Conservation (phyloP, 495 filamentous ascomycete genomes). For the Symbiotaphrina buchneri region DNA sequence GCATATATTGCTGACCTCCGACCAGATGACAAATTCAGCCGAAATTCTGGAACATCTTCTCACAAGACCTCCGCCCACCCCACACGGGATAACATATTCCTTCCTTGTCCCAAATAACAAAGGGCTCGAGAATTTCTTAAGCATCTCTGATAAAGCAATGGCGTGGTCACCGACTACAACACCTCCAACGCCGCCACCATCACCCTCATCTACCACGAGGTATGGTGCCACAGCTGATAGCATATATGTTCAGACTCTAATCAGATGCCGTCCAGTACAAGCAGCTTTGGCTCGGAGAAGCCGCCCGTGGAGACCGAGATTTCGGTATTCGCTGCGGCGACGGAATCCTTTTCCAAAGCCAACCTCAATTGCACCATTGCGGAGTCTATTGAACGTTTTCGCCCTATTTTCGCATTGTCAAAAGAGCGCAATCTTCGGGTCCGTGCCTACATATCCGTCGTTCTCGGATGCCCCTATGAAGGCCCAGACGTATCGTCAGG, state of each 20-base stretch:
- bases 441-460: slow-evolving; percentile 86
- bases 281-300: slow-evolving; percentile 1
- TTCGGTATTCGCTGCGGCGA: slow-evolving; percentile 81
- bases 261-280: slow-evolving; percentile 13
- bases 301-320: slow-evolving; percentile 35
- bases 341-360: slow-evolving; percentile 70
- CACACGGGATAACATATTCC: slow-evolving; percentile 58
- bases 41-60: slow-evolving; percentile 62
- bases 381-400: slow-evolving; percentile 56
- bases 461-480: slow-evolving; percentile 86
- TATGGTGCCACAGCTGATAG: slow-evolving; percentile 17
- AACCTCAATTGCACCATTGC: slow-evolving; percentile 84
- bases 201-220: slow-evolving; percentile 4
- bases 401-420: slow-evolving; percentile 49
- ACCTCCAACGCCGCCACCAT: slow-evolving; percentile 12
- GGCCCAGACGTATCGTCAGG: slow-evolving; percentile 60
- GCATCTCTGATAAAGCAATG: slow-evolving; percentile 11
- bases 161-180: slow-evolving; percentile 13
- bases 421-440: slow-evolving; percentile 51
- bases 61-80: slow-evolving; percentile 28
- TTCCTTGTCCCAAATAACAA: slow-evolving; percentile 82
- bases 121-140: slow-evolving; percentile 42
- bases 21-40: slow-evolving; percentile 89
- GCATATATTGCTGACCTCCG: slow-evolving; percentile 1
- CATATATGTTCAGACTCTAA: slow-evolving; percentile 18